Evolutionary conservation across 352 stramenopile species (phyloP).

Genomic region (Phytophthora cryptogea): DNA sequence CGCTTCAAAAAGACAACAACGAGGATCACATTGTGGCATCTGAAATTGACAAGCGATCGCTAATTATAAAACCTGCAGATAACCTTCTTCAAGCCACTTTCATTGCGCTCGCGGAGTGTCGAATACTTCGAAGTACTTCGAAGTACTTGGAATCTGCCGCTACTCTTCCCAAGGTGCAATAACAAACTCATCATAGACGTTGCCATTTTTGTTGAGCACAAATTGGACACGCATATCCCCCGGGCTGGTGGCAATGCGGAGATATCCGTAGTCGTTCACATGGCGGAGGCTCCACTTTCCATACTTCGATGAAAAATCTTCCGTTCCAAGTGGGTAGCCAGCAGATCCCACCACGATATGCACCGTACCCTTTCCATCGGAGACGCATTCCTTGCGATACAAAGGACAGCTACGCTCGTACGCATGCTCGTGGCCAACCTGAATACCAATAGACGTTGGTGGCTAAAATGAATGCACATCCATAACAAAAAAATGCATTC

Average conservation of each 20-base stretch:
- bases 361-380: constrained; percentile 59
- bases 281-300: constrained; percentile 73
- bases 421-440: constrained; percentile 89
- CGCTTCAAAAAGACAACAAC: constrained; percentile 5
- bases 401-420: constrained; percentile 90
- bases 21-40: neutral
- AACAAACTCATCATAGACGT: constrained; percentile 63
- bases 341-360: constrained; percentile 83
- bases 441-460: constrained; percentile 1
- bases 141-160: neutral
- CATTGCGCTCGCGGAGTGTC: neutral
- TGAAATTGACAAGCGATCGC: constrained; percentile 22
- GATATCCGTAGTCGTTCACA: constrained; percentile 69
- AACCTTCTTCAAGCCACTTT: neutral
- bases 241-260: constrained; percentile 49
- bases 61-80: constrained; percentile 34
- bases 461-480: constrained; percentile 6
- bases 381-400: constrained; percentile 63
- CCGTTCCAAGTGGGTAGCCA: constrained; percentile 55
- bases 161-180: constrained; percentile 35
- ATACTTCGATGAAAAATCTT: constrained; percentile 59
- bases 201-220: constrained; percentile 70
- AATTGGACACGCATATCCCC: constrained; percentile 62
- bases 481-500: neutral
- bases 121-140: too few relatives aligned